A percentile compares a stretch with the other conserved stretches of the same genome.
Evolutionary conservation across 2,329 filamentous ascomycete species (phyloP).

Genomic region (Parasarocladium wereldwijsianum): DNA sequence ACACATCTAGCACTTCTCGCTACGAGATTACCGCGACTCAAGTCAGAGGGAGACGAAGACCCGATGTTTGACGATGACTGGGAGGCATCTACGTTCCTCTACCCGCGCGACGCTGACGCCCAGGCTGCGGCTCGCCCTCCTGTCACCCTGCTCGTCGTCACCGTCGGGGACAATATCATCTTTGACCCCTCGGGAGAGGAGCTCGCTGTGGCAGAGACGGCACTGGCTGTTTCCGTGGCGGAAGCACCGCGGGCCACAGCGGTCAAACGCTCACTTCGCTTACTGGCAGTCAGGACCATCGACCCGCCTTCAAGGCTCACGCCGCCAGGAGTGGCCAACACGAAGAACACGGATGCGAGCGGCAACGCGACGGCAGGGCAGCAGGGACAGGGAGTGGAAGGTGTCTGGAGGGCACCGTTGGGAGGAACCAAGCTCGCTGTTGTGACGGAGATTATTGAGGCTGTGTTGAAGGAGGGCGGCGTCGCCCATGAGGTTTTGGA

Average conservation of each 20-base stretch:
- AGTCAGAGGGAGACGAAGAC: constrained; percentile 86
- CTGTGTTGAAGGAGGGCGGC: constrained; percentile 61
- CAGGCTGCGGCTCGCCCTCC: constrained; percentile 45
- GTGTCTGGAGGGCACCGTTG: constrained; percentile 75
- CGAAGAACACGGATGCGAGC: constrained; percentile 37
- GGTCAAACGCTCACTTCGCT: constrained; percentile 24
- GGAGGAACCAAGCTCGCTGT: constrained; percentile 69
- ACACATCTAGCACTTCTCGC: constrained; percentile 86
- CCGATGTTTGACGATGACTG: constrained; percentile 98
- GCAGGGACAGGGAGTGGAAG: constrained; percentile 35
- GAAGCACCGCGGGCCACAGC: constrained; percentile 33
- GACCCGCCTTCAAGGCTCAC: constrained; percentile 63
- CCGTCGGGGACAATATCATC: constrained; percentile 75
- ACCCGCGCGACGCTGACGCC: constrained; percentile 33
- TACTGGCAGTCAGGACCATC: constrained; percentile 57
- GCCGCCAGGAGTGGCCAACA: constrained; percentile 53
- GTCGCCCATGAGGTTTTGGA: constrained; percentile 78
- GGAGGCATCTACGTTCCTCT: constrained; percentile 69
- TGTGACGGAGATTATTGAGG: constrained; percentile 59
- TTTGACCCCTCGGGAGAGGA: constrained; percentile 90
- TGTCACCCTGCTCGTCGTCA: constrained; percentile 79
- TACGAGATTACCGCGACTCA: constrained; percentile 68
- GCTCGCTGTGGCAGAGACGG: constrained; percentile 79
- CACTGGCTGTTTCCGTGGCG: constrained; percentile 71
- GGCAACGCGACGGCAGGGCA: constrained; percentile 15